phyloP scores from a whole-genome alignment of 352 stramenopile species.

The Globisporangium sylvaticum region DNA sequence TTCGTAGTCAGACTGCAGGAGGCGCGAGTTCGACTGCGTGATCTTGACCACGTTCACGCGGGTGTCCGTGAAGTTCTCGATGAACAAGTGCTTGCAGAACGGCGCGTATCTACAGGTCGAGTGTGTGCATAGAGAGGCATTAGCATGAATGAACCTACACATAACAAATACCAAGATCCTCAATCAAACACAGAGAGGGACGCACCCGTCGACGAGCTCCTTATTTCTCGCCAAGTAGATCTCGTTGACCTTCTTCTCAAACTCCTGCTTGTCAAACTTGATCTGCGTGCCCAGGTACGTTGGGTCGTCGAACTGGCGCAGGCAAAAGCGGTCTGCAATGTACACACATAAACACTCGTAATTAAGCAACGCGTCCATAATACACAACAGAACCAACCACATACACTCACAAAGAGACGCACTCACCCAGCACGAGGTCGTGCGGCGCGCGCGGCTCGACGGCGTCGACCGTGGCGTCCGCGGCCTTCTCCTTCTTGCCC shows the following conservation, averaged over 20 bases:
- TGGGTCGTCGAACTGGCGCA: constrained; percentile 84
- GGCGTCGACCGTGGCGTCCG: constrained; percentile 20
- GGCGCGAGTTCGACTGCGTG: constrained; percentile 91
- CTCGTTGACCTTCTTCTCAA: constrained; percentile 82
- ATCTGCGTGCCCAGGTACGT: constrained; percentile 72
- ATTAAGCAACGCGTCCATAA: neutral
- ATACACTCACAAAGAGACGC: neutral
- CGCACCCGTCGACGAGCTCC: constrained; percentile 66
- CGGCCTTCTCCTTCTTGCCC: constrained; percentile 33
- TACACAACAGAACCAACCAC: neutral
- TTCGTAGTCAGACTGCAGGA: constrained; percentile 93
- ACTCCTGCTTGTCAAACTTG: constrained; percentile 66
- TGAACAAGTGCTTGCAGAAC: constrained; percentile 99
- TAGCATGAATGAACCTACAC: neutral
- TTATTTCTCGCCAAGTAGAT: constrained; percentile 62
- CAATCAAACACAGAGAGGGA: neutral
- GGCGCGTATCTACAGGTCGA: constrained; percentile 87
- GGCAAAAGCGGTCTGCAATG: constrained; percentile 65
- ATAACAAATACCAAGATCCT: neutral
- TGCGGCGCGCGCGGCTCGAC: constrained; percentile 22
- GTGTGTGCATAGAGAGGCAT: neutral
- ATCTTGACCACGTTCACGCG: constrained; percentile 90
- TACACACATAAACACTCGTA: neutral
- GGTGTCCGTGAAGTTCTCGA: constrained; percentile 92
- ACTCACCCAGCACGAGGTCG: constrained; percentile 57